Percentiles rank a stretch among this genome's conserved stretches.
Conservation (phyloP, 2,329 filamentous ascomycete genomes). For the Alternaria longipes region DNA sequence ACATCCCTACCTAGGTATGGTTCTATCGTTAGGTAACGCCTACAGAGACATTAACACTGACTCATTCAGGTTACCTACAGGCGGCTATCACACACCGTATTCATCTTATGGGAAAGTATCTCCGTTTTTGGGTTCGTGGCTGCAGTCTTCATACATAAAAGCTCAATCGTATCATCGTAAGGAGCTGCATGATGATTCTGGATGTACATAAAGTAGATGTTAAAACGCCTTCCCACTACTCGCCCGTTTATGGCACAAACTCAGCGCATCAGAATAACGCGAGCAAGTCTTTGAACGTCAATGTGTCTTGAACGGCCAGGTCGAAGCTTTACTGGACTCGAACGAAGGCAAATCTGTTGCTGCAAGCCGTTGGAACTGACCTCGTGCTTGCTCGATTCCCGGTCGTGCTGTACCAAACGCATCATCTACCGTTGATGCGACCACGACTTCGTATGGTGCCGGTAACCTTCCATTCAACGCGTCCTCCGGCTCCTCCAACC, state of each 20-base stretch:
- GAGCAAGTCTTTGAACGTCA: too few species aligned
- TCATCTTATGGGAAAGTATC: too few species aligned
- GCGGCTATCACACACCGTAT: too few species aligned
- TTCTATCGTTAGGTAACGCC: background rate
- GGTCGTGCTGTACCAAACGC: background rate
- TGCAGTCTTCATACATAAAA: background rate
- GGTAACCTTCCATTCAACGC: background rate
- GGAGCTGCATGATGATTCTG: too few species aligned
- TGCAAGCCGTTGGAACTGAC: background rate
- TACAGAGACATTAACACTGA: background rate
- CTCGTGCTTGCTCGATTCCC: background rate
- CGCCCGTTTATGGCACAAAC: background rate
- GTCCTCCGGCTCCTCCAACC: background rate
- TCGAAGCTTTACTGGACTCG: too few species aligned
- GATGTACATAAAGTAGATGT: too few species aligned
- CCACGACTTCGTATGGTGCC: slow-evolving; percentile 2
- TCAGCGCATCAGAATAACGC: too few species aligned
- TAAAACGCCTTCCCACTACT: background rate
- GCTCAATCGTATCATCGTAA: background rate
- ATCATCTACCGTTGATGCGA: background rate
- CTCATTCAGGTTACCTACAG: background rate
- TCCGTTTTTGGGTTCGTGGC: too few species aligned
- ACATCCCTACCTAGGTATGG: background rate
- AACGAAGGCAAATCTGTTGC: too few species aligned
- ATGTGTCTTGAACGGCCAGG: too few species aligned